phyloP scores from a whole-genome alignment of 768 basidiomycete species.

The Kwoniella mangroviensis region DNA sequence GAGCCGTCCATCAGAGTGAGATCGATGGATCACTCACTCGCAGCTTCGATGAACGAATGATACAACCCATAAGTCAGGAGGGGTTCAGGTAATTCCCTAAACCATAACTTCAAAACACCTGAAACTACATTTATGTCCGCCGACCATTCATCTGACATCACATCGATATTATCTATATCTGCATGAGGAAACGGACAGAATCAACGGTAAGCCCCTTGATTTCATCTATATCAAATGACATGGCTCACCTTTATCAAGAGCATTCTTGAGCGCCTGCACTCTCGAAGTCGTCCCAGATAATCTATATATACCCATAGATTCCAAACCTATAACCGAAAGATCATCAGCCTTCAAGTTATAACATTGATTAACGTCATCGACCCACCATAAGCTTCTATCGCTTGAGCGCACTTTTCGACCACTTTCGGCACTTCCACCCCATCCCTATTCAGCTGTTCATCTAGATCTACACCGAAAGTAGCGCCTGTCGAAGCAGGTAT shows the following conservation, averaged over 20 bases:
- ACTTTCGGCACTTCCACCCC: slow-evolving; percentile 85
- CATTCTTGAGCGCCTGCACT: slow-evolving; percentile 78
- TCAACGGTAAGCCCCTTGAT: neutral
- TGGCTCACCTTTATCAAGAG: slow-evolving; percentile 77
- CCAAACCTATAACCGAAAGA: slow-evolving; percentile 58
- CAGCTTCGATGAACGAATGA: slow-evolving; percentile 91
- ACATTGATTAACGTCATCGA: neutral
- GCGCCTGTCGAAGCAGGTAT: slow-evolving; percentile 59
- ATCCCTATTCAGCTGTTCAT: slow-evolving; percentile 91
- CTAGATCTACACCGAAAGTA: slow-evolving; percentile 92
- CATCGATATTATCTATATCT: slow-evolving; percentile 86
- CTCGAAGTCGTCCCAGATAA: slow-evolving; percentile 89
- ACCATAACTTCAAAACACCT: slow-evolving; percentile 93
- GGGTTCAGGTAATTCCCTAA: slow-evolving; percentile 93
- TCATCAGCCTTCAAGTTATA: neutral
- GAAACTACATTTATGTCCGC: slow-evolving; percentile 94
- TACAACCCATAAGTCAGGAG: slow-evolving; percentile 81
- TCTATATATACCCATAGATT: slow-evolving; percentile 87
- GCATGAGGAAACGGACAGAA: slow-evolving; percentile 4
- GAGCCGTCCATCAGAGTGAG: neutral
- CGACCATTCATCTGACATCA: slow-evolving; percentile 87
- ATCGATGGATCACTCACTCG: slow-evolving; percentile 67
- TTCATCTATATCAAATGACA: neutral
- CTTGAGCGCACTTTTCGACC: slow-evolving; percentile 83
- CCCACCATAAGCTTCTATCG: slow-evolving; percentile 85